Base-by-base conservation (phyloP, 148 eudicot species). In the Euryodendron excelsum region DNA sequence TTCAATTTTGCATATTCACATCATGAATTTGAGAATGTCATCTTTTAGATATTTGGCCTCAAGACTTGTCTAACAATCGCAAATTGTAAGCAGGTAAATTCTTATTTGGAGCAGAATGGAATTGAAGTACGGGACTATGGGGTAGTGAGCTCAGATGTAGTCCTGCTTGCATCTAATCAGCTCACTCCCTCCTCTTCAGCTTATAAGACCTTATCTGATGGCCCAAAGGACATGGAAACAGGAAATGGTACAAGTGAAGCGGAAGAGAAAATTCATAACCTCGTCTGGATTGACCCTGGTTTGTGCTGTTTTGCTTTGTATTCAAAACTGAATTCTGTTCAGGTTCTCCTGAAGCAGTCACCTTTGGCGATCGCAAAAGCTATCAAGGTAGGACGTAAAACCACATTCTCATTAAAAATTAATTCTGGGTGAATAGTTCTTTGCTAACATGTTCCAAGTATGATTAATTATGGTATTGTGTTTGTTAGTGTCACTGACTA, bases 281-380 rank as follows among this genome's bases (percentile, higher is more conserved):
- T 90, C 45, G 75, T 91, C 75, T 96, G 99, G 98, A 79, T 89
- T 73, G 93, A 93, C 81, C 89, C 97, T 83, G 85, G 87, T 52
- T 73, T 89, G 31, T 90, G 99, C 81, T 96, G 98, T 88, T 96
- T 91, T 86, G 92, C 99, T 77, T 86, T 96, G 86, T 96, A 86
- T 80, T 86, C 94, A 37, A 91, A 88, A 84, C 82, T 93, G 76
- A 91, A 78, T 83, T 66, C 87, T 76, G 90, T 87, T 75, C 89
- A 90, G 80, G 93, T 89, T 79, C 82, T 88, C 77, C 81, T 91
- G 79, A 90, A 93, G 87, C 92, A 87, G 72, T 91, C 98, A 72
- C 99, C 99, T 79, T 72, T 96, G 87, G 90, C 98, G 77, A 93
- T 93, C 60, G 81, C 94, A 27, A 96, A 96, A 90, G 93, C 99